Evolutionary conservation across 2,329 filamentous ascomycete genomes (phyloP).

Genomic region (Penicillium fuscoglaucum): DNA sequence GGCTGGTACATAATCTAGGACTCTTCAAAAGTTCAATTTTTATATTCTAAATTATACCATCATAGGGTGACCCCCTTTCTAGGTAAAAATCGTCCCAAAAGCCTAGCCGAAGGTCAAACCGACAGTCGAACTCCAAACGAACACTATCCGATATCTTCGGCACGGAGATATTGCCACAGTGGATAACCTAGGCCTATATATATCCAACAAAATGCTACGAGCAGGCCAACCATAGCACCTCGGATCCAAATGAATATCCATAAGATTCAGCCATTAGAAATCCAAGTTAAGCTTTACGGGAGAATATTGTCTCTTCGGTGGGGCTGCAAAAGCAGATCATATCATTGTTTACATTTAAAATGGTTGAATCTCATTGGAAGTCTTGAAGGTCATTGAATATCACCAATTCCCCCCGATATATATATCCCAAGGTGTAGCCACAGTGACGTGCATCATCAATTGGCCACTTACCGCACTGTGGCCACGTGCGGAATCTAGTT

Average conservation of each 20-base stretch:
- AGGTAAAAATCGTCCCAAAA: not conserved
- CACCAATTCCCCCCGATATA: not conserved
- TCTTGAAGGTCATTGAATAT: not conserved
- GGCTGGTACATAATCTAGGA: not conserved
- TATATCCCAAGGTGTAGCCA: not conserved
- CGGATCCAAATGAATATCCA: not conserved
- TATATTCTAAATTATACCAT: not conserved
- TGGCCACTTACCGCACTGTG: constrained; percentile 5
- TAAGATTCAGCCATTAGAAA: not conserved
- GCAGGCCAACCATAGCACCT: not conserved
- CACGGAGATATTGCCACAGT: not conserved
- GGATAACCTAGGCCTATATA: not conserved
- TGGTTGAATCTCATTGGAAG: no score
- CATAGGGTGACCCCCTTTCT: not conserved
- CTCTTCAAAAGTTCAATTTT: not conserved
- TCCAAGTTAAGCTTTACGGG: not conserved
- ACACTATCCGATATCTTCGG: no score
- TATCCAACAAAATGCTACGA: not conserved
- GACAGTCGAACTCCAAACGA: not conserved
- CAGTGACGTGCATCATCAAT: constrained; percentile 7
- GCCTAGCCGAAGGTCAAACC: not conserved
- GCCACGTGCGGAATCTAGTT: not conserved
- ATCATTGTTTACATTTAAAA: no score
- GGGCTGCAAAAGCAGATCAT: not conserved
- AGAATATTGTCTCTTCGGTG: not conserved